Conservation (phyloP, 768 basidiomycete species). For the button mushroom (Agaricus bisporus) region DNA sequence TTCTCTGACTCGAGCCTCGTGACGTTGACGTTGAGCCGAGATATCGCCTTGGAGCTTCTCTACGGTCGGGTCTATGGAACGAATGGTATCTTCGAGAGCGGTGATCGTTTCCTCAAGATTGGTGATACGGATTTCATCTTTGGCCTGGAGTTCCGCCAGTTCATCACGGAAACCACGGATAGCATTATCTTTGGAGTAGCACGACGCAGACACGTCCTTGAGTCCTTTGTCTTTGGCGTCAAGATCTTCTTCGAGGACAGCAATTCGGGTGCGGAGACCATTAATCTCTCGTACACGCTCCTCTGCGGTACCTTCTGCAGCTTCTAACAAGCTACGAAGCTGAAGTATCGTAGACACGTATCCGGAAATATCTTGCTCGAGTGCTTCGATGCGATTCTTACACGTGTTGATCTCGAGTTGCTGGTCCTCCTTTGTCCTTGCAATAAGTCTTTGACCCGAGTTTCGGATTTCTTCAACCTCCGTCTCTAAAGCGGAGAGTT, state of each 20-base stretch:
- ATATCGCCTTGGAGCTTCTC: background rate
- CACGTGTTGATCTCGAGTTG: background rate
- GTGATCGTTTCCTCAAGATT: background rate
- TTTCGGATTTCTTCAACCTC: background rate
- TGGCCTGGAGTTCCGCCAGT: too few species aligned
- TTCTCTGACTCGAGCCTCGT: background rate
- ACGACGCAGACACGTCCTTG: background rate
- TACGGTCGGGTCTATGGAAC: background rate
- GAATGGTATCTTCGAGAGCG: background rate
- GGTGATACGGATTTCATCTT: too few species aligned
- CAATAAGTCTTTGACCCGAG: conserved; percentile 2
- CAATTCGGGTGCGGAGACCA: background rate
- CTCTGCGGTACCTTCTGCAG: background rate
- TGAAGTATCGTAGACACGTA: background rate
- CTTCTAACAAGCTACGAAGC: conserved; percentile 1
- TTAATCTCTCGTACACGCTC: background rate
- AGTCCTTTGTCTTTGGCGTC: conserved; percentile 1
- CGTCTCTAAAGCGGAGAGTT: background rate
- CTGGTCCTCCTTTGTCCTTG: conserved; percentile 1
- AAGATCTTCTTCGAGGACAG: background rate
- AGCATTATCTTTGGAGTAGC: background rate
- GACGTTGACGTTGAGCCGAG: background rate
- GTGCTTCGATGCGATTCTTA: background rate
- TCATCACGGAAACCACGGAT: too few species aligned
- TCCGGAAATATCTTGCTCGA: background rate